Evolutionary conservation across 1,139 yeast species (phyloP), one percentile per base, ranked within the genome.

Genomic region (Yamadazyma taylorii): DNA sequence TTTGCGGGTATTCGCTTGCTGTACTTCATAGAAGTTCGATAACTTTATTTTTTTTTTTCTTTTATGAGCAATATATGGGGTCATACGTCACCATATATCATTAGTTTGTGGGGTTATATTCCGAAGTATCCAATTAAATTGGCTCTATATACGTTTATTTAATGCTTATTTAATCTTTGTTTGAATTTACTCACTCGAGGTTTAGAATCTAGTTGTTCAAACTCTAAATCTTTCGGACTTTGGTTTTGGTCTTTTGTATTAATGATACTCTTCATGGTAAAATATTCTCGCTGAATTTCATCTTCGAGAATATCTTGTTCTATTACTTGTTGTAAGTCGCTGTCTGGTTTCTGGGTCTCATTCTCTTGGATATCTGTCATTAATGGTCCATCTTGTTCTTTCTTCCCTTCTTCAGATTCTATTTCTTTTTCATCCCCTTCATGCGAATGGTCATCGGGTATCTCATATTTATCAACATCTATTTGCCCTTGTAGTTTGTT

Each of bases 401-500:
- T 72, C 14, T 67, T 70, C 5, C 50, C n/a, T n/a, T n/a, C n/a
- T n/a, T n/a, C n/a, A n/a, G n/a, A n/a, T n/a, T n/a, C n/a, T n/a
- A n/a, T 52, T 19, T 19, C 41, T 21, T 40, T 30, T 13, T 37
- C 41, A 22, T 33, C 38, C 28, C 40, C 33, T 3, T 69, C 68
- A 1, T 60, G 70, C 16, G 64, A 66, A 17, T 69, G 72, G 12
- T 67, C 73, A 17, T 43, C 46, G 25, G 41, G 43, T 1, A 48
- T n/a, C 52, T 57, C 56, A 29, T 58, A 51, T 21, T 37, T 36
- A 19, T 45, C 42, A 4, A 42, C 37, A 29, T 56, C 51, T 46
- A 66, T 56, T 1, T 62, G 52, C 35, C 75, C 77, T 3, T 78
- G 72, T 45, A 73, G 61, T 38, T 61, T 55, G 48, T 81, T 81